A percentile compares a stretch with the other conserved stretches of the same genome.
Conservation (phyloP, 202 grass and related monocot genomes). For the Saccharum hybrid region DNA sequence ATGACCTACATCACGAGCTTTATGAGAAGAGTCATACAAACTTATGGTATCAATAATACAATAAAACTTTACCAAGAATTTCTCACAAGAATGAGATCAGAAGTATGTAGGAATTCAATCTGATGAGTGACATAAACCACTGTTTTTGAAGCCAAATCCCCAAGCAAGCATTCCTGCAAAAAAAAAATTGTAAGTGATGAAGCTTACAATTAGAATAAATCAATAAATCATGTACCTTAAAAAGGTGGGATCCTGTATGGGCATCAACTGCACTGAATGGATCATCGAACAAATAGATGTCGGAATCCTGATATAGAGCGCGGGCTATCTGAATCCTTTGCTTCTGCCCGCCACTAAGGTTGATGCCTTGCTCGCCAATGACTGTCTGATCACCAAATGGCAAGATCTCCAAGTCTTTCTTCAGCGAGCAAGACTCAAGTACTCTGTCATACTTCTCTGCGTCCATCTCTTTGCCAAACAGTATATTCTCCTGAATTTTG, state of each 20-base stretch:
- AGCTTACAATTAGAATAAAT: neutral
- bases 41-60: slow-evolving; percentile 18
- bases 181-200: neutral
- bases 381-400: slow-evolving; percentile 15
- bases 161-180: slow-evolving; percentile 64
- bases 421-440: slow-evolving; percentile 54
- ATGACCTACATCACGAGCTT: slow-evolving; percentile 52
- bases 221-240: neutral
- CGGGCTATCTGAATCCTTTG: neutral
- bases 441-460: slow-evolving; percentile 18
- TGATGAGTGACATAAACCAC: slow-evolving; percentile 70
- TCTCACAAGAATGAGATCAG: slow-evolving; percentile 65
- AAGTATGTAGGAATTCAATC: slow-evolving; percentile 64
- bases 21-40: slow-evolving; percentile 11
- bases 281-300: slow-evolving; percentile 25
- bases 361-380: slow-evolving; percentile 14
- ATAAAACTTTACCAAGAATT: slow-evolving; percentile 25
- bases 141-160: slow-evolving; percentile 60
- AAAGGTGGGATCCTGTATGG: slow-evolving; percentile 29
- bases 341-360: slow-evolving; percentile 5
- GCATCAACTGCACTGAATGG: slow-evolving; percentile 18
- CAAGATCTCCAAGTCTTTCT: slow-evolving; percentile 24
- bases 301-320: slow-evolving; percentile 4
- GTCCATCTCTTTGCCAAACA: slow-evolving; percentile 8
- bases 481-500: slow-evolving; percentile 18